phyloP scores from a whole-genome alignment of 2,329 filamentous ascomycete genomes.

The Fusarium verrucosum region DNA sequence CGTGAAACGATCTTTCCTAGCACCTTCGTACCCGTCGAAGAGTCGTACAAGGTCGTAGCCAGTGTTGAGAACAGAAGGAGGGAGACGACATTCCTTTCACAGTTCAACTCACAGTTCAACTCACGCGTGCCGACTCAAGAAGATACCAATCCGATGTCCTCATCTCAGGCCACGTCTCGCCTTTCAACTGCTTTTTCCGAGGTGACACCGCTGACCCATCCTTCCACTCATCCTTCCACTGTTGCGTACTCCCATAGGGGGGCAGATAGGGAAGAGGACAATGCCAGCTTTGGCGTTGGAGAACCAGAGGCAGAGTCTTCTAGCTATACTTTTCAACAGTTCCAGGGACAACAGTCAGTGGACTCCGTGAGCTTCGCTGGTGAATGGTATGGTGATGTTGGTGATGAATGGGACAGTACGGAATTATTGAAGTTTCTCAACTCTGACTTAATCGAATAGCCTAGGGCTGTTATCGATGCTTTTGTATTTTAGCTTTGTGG shows the following conservation, averaged over 20 bases:
- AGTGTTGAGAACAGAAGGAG: background rate
- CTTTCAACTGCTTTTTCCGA: background rate
- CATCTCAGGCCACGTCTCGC: background rate
- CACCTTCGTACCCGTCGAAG: background rate
- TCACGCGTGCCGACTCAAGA: background rate
- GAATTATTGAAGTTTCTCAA: no score
- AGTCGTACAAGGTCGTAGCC: background rate
- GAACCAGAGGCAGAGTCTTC: background rate
- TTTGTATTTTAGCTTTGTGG: background rate
- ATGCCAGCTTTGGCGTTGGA: background rate
- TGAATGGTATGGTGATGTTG: no score
- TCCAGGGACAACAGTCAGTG: no score
- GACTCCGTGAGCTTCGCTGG: no score
- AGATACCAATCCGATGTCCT: background rate
- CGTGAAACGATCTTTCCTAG: constrained; percentile 5
- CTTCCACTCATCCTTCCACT: background rate
- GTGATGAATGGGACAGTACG: no score
- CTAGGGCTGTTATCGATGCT: background rate
- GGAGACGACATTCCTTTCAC: background rate
- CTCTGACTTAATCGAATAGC: no score
- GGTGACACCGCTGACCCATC: background rate
- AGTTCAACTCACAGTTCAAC: background rate
- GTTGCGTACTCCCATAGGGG: background rate
- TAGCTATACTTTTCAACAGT: no score
- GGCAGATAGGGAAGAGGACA: background rate